Evolutionary conservation across 768 basidiomycete genomes (phyloP).

Genomic region (Leucocoprinus sp.): DNA sequence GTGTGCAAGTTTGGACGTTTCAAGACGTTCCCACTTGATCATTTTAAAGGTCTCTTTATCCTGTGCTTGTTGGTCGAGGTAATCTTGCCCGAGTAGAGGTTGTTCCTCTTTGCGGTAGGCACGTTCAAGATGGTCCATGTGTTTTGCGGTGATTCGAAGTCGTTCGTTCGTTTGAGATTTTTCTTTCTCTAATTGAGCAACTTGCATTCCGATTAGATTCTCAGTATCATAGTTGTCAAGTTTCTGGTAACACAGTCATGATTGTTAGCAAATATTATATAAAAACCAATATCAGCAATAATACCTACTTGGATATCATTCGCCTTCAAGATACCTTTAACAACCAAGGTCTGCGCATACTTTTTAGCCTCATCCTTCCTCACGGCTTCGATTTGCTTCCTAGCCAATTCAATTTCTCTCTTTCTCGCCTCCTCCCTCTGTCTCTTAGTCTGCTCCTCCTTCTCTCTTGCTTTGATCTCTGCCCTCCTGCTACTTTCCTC

Average conservation of each 20-base stretch:
- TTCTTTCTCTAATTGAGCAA: conserved; percentile 94
- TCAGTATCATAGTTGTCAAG: conserved; percentile 81
- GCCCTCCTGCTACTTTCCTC: conserved; percentile 78
- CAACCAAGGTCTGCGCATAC: conserved; percentile 75
- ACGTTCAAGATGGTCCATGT: conserved; percentile 92
- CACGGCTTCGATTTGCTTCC: conserved; percentile 73
- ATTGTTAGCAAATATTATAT: conserved; percentile 7
- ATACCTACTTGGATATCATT: conserved; percentile 58
- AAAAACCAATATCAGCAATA: neutral
- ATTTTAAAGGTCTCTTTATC: conserved; percentile 66
- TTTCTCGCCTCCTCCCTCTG: conserved; percentile 56
- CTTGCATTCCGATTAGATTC: conserved; percentile 81
- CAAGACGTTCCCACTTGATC: conserved; percentile 48
- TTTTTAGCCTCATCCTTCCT: conserved; percentile 80
- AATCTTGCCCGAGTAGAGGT: conserved; percentile 79
- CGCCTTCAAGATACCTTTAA: conserved; percentile 60
- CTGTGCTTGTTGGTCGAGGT: conserved; percentile 71
- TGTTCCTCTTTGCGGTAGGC: conserved; percentile 91
- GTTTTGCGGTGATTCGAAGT: conserved; percentile 76
- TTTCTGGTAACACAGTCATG: conserved; percentile 41
- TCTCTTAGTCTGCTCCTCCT: conserved; percentile 58
- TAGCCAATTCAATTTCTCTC: conserved; percentile 56
- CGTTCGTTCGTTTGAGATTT: conserved; percentile 81
- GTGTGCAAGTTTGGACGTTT: conserved; percentile 49
- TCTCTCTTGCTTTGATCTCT: conserved; percentile 54